Evolutionary conservation across 441 rosid species (phyloP), one percentile per base, ranked within the genome.

Genomic region (Pelargonium fulgidum): DNA sequence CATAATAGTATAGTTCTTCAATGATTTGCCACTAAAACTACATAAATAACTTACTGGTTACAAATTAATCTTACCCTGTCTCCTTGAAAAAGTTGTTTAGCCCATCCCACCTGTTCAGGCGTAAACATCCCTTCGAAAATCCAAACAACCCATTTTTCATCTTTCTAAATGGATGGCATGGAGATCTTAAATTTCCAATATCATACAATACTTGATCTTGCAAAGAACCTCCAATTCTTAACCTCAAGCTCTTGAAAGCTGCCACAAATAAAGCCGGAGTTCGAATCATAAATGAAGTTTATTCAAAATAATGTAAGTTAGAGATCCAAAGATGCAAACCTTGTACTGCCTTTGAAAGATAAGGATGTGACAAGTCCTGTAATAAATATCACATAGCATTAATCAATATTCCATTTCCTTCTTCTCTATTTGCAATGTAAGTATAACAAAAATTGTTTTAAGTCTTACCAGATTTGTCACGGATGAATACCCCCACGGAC

Each of bases 41-140:
- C 12, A 9, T 0, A 45, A 45, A 45, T 9, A 45, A 9, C 12
- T 13, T 3, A 45, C 50, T 1, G 3, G n/a, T 45, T 33, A 33
- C 50, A 12, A 48, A 4, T 33, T 58, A 73, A 50, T 73, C 84
- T 79, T 82, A 92, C 99, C 94, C 86, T 0, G 94, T 81, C 78
- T 64, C 64, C 16, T 79, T 81, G 79, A 92, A 79, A 12, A 90
- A 81, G 45, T 68, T 77, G 80, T 88, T 86, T 69, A 93, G 81
- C 72, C 86, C 90, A 71, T 91, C 99, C 99, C 99, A 94, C 68
- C 98, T 82, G 9, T 81, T 81, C 98, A 92, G 85, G 63, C 69
- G 97, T 72, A 94, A 86, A 68, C 99, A 94, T 74, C 99, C 99
- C 74, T 81, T 84, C 10, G 99, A 90, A 85, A 92, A 94, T 50